phyloP scores from a whole-genome alignment of 176 grass and related monocot genomes.

The Melocanna baccifera region DNA sequence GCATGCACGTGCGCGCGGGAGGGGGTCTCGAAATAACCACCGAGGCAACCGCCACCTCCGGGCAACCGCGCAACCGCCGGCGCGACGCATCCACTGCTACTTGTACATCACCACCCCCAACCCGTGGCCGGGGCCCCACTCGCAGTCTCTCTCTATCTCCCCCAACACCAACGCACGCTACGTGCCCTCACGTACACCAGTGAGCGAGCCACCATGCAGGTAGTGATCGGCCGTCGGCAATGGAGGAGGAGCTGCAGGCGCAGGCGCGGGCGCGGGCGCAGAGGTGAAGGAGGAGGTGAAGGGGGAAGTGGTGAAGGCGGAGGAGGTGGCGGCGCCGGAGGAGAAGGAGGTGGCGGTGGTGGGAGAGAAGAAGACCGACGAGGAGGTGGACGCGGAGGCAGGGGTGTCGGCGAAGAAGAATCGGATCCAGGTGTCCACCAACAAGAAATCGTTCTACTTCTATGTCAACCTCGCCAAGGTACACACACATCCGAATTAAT shows the following conservation, averaged over 20 bases:
- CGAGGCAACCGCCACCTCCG: slow-evolving; percentile 23
- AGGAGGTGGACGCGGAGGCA: not conserved
- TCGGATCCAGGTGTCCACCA: slow-evolving; percentile 91
- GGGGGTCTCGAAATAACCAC: slow-evolving; percentile 36
- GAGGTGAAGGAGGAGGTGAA: slow-evolving; percentile 34
- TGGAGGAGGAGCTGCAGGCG: not conserved
- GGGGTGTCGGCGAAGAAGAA: slow-evolving; percentile 60
- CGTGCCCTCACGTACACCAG: not conserved
- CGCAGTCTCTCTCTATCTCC: not conserved
- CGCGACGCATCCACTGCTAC: slow-evolving; percentile 22
- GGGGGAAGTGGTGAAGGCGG: not conserved
- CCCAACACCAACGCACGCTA: not conserved
- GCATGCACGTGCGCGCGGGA: not conserved
- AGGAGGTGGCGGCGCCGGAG: not conserved
- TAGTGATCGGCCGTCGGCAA: slow-evolving; percentile 17
- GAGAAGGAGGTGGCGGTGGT: slow-evolving; percentile 35
- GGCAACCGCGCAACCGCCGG: slow-evolving; percentile 17
- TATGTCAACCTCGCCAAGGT: slow-evolving; percentile 98
- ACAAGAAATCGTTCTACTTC: slow-evolving; percentile 95
- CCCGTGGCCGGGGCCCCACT: not conserved
- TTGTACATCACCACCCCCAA: not conserved
- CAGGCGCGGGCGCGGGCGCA: not conserved
- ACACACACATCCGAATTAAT: not conserved
- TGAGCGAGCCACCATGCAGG: slow-evolving; percentile 33
- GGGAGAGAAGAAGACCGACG: not conserved